Conservation (phyloP, 1,284 basidiomycete species). For the Apiotrichum laibachii region DNA sequence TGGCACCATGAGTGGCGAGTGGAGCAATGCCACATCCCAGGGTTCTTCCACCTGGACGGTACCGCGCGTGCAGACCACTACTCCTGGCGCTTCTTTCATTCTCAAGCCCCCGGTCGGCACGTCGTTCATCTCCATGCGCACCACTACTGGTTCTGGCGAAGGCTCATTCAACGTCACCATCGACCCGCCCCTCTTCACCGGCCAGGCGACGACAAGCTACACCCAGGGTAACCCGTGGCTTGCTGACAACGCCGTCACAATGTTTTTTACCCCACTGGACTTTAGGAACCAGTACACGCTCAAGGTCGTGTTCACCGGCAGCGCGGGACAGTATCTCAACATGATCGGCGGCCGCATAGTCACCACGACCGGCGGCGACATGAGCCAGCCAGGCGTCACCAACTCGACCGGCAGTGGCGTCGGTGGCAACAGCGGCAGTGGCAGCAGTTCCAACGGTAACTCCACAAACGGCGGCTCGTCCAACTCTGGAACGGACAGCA, state of each 20-base stretch:
- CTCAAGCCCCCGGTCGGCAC: slow-evolving; percentile 4
- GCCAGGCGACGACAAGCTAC: neutral
- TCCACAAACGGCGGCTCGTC: too few species aligned
- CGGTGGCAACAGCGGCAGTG: neutral
- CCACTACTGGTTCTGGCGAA: neutral
- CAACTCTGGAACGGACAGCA: too few species aligned
- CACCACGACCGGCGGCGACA: neutral
- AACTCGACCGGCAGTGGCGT: neutral
- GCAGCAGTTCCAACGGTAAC: too few species aligned
- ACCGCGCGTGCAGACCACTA: neutral
- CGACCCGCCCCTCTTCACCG: slow-evolving; percentile 3
- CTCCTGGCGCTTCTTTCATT: neutral
- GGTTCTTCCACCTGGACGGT: neutral
- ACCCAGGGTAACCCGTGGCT: neutral
- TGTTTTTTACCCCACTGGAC: slow-evolving; percentile 5
- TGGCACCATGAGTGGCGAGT: neutral
- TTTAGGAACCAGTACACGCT: neutral
- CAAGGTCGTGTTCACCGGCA: neutral
- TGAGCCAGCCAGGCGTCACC: neutral
- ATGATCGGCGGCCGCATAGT: neutral
- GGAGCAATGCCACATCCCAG: neutral
- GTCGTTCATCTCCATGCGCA: neutral
- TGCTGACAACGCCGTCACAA: neutral
- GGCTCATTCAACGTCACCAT: slow-evolving; percentile 2
- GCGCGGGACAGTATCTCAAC: neutral